Base-by-base conservation (phyloP, 495 filamentous ascomycete species). In the Articulospora tetracladia region DNA sequence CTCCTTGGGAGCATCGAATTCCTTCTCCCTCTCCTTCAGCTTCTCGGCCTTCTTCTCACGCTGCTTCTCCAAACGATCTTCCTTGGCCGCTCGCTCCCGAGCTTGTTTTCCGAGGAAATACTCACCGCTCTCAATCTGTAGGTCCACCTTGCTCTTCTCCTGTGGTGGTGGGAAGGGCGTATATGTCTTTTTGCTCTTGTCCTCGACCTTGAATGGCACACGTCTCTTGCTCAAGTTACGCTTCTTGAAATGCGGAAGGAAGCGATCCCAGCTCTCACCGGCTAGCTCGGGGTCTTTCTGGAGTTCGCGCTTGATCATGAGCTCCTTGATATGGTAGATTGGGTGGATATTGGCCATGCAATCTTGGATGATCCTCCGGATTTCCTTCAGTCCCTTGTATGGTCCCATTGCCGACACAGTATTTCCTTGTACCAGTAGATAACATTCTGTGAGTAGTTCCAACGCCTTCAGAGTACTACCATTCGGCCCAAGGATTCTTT, bases 241-340 rank as follows among this genome's bases (percentile, higher is more conserved):
- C 79, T 94, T 97, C 86, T 97, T 98, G 81, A 97, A 98, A 72
- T 98, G 91, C 23, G 94, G 94, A 30, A 99, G 78, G 77, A 97
- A 99, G 8, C 95, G 87, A 64, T 94, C 90, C 94, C 94, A 98
- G 66, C 87, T 92, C 72, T 98, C 91, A 66, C 87, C 78, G 30
- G 80, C 88, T 22, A 98, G 82, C 27, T 87, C 88, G 1, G 93
- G 93, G 69, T 98, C 93, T 73, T 97, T 97, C 51, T 88, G 89
- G n/a, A 99, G 79, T 74, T 99, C 95, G 26, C 93, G 88, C 77
- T 96, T 97, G 77, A 99, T 96, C 94, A 98, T 97, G 70, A 98
- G 82, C 72, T 97, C 93, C 78, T 99, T 99, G 77, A 99, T 93
- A 68, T 93, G 85, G 73, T 95, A 96, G 66, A 92, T 92, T 1